Percentiles rank a stretch among this genome's conserved stretches.
Evolutionary conservation across 2,329 filamentous ascomycete genomes (phyloP).

Genomic region (Aspergillus brunneoviolaceus): DNA sequence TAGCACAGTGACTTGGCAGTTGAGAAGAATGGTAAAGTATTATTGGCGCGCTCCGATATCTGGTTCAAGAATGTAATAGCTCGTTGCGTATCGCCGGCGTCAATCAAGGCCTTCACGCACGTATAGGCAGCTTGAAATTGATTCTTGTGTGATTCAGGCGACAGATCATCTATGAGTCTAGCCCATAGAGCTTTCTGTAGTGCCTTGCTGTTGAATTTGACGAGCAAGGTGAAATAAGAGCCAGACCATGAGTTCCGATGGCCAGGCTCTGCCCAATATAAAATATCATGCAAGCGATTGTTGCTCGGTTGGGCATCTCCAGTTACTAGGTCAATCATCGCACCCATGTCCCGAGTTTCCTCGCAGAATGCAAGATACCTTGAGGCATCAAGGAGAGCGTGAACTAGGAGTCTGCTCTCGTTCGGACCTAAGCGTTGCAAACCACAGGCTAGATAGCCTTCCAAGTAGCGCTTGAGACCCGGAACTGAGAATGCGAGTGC

Average conservation of each 20-base stretch:
- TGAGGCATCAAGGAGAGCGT: conserved; percentile 23
- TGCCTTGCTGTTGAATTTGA: conserved; percentile 23
- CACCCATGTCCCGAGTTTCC: conserved; percentile 18
- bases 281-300: conserved; percentile 19
- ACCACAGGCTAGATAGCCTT: conserved; percentile 15
- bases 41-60: conserved; percentile 22
- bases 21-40: conserved; percentile 28
- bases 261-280: conserved; percentile 16
- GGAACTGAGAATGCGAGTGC: conserved; percentile 29
- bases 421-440: not conserved
- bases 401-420: conserved; percentile 22
- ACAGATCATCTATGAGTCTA: conserved; percentile 15
- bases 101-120: conserved; percentile 28
- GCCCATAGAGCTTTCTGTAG: conserved; percentile 26
- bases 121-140: conserved; percentile 21
- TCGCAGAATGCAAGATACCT: conserved; percentile 22
- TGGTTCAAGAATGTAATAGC: conserved; percentile 27
- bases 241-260: conserved; percentile 6
- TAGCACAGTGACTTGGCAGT: conserved; percentile 22
- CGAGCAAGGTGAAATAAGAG: conserved; percentile 28
- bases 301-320: conserved; percentile 16
- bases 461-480: conserved; percentile 30
- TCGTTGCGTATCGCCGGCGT: conserved; percentile 19
- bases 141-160: not conserved
- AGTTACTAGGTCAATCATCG: conserved; percentile 25